These are phyloP conservation scores for Plasmodium yoelii DNA, from an alignment of 169 alveolate species.

Conservation along the genomic window DNA sequence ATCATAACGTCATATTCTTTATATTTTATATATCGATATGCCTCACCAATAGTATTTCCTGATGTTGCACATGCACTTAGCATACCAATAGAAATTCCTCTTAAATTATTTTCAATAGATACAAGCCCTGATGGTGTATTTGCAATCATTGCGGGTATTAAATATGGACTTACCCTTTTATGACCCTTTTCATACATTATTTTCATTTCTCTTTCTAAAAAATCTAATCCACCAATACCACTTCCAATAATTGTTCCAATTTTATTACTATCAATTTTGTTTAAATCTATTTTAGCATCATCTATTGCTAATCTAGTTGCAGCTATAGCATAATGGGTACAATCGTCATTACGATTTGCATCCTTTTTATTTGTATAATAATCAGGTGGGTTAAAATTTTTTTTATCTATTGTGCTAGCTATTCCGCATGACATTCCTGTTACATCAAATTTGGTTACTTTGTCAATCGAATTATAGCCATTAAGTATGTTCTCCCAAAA, in stretches of 20 bases:
- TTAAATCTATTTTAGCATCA: slow-evolving; percentile 77
- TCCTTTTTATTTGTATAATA: slow-evolving; percentile 80
- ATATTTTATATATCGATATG: slow-evolving; percentile 82
- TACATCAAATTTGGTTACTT: slow-evolving; percentile 79
- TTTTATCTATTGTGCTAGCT: slow-evolving; percentile 78
- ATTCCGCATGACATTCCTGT: slow-evolving; percentile 83
- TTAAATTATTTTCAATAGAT: slow-evolving; percentile 80
- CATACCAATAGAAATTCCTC: slow-evolving; percentile 83
- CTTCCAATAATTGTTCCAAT: slow-evolving; percentile 83
- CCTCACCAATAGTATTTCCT: slow-evolving; percentile 88
- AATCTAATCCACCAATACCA: slow-evolving; percentile 83
- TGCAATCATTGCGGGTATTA: slow-evolving; percentile 86
- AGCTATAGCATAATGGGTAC: slow-evolving; percentile 84
- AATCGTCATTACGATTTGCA: slow-evolving; percentile 82
- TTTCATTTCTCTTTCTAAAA: slow-evolving; percentile 78
- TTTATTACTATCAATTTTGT: slow-evolving; percentile 70
- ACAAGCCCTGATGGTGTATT: slow-evolving; percentile 83
- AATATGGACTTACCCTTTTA: slow-evolving; percentile 79
- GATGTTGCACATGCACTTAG: slow-evolving; percentile 90
- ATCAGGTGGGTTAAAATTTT: slow-evolving; percentile 75
- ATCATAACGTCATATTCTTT: slow-evolving; percentile 88
- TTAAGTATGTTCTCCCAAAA: slow-evolving; percentile 79
- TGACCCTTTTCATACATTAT: slow-evolving; percentile 77
- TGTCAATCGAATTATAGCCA: slow-evolving; percentile 80
- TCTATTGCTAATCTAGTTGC: slow-evolving; percentile 82